Percentiles rank a stretch among this genome's conserved stretches.
Conservation (phyloP, 306 rosid genomes). For the Rosa lucieae region DNA sequence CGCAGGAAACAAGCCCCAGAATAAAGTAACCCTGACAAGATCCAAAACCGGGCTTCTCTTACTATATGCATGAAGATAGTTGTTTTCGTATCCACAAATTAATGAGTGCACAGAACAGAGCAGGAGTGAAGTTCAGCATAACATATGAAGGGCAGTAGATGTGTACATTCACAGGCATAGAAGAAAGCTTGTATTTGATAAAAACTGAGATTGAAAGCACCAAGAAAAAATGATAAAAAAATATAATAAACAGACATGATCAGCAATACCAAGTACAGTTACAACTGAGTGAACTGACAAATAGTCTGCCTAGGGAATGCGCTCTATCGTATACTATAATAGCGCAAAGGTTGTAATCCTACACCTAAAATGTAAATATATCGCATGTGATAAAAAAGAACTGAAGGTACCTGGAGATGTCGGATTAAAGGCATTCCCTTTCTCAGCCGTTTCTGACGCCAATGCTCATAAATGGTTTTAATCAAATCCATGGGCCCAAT, state of each 20-base stretch:
- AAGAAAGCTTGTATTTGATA: neutral
- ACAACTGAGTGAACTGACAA: neutral
- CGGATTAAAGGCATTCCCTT: constrained; percentile 87
- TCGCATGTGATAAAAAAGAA: neutral
- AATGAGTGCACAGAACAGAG: neutral
- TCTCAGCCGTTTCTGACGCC: constrained; percentile 71
- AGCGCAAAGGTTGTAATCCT: neutral
- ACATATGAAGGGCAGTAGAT: neutral
- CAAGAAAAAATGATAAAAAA: neutral
- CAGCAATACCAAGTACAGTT: constrained; percentile 6
- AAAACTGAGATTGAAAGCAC: neutral
- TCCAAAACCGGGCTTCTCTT: neutral
- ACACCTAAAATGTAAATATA: neutral
- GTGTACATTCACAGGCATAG: neutral
- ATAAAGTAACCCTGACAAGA: neutral
- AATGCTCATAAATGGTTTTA: constrained; percentile 63
- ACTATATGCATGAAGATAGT: neutral
- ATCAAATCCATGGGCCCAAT: constrained; percentile 45
- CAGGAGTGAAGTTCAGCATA: neutral
- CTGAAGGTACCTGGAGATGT: constrained; percentile 76
- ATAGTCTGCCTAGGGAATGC: neutral
- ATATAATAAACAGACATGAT: neutral
- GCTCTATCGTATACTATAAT: neutral
- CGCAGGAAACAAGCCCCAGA: constrained; percentile 5
- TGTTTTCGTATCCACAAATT: neutral